A percentile compares a stretch with the other conserved stretches of the same genome.
Evolutionary conservation across 306 rosid species (phyloP).

Genomic region (Lathyrus aphaca): DNA sequence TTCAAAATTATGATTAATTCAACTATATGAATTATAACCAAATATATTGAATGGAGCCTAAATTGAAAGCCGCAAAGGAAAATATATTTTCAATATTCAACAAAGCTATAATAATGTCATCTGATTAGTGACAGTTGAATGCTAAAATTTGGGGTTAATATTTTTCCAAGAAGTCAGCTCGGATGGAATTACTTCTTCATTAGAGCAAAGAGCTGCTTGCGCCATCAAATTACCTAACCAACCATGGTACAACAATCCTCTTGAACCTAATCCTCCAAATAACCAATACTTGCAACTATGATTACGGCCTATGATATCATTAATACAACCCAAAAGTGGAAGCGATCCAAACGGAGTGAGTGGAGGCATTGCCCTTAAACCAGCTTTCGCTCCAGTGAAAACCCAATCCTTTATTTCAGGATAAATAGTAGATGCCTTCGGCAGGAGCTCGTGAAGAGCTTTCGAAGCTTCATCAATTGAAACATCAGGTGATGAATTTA

Average conservation of each 20-base stretch:
- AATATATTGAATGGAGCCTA: not conserved
- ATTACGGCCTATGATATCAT: constrained; percentile 55
- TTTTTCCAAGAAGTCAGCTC: constrained; percentile 85
- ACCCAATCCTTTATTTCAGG: constrained; percentile 73
- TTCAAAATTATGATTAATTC: no score
- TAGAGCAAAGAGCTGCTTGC: constrained; percentile 68
- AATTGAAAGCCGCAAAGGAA: not conserved
- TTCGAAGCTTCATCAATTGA: constrained; percentile 61
- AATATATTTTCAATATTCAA: not conserved
- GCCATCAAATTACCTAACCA: constrained; percentile 89
- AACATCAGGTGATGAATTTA: constrained; percentile 67
- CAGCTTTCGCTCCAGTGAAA: constrained; percentile 76
- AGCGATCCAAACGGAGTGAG: constrained; percentile 79
- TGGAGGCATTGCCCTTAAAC: constrained; percentile 98
- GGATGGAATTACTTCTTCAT: constrained; percentile 67
- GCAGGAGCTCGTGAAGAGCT: constrained; percentile 69
- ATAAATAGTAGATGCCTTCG: constrained; percentile 70
- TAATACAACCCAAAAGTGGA: constrained; percentile 82
- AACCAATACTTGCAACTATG: constrained; percentile 70
- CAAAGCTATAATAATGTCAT: not conserved
- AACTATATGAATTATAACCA: no score
- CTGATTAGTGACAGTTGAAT: constrained; percentile 1
- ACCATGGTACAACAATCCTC: constrained; percentile 89
- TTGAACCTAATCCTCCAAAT: constrained; percentile 90
- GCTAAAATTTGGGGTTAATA: constrained; percentile 3